These are phyloP conservation scores for Centrapalus pauciflorus DNA, from an alignment of 129 eudicot genomes.

Conservation along the genomic window DNA sequence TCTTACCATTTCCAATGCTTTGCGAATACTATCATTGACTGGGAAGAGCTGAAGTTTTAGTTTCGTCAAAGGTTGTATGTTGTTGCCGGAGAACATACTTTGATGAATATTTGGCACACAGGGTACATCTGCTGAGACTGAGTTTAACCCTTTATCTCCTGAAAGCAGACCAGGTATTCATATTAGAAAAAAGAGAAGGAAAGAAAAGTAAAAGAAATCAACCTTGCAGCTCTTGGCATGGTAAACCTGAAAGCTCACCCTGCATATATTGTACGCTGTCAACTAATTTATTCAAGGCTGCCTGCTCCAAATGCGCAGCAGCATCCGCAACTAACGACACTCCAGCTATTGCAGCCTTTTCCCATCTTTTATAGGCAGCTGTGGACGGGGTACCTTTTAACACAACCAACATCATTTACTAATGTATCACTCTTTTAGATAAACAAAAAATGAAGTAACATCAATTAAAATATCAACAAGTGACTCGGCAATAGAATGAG, in stretches of 20 bases:
- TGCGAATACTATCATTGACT: slow-evolving; percentile 67
- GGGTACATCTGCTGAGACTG: slow-evolving; percentile 33
- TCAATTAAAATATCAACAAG: neutral
- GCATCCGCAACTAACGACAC: slow-evolving; percentile 98
- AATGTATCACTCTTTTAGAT: neutral
- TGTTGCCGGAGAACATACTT: slow-evolving; percentile 17
- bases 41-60: slow-evolving; percentile 94
- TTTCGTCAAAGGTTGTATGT: slow-evolving; percentile 42
- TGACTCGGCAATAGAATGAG: neutral
- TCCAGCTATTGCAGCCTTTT: slow-evolving; percentile 98
- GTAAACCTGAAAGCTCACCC: slow-evolving; percentile 25
- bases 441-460: neutral
- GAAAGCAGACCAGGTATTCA: slow-evolving; percentile 2
- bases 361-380: slow-evolving; percentile 84
- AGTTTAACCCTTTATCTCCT: slow-evolving; percentile 35
- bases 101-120: slow-evolving; percentile 30
- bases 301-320: slow-evolving; percentile 87
- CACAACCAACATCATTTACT: neutral
- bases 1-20: slow-evolving; percentile 74
- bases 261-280: slow-evolving; percentile 36
- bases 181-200: neutral
- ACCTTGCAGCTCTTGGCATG: neutral
- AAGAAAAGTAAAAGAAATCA: no score
- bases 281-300: slow-evolving; percentile 41
- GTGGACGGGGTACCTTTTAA: slow-evolving; percentile 44